Conservation (phyloP, 2,329 filamentous ascomycete genomes). For the Neonectria ditissima region DNA sequence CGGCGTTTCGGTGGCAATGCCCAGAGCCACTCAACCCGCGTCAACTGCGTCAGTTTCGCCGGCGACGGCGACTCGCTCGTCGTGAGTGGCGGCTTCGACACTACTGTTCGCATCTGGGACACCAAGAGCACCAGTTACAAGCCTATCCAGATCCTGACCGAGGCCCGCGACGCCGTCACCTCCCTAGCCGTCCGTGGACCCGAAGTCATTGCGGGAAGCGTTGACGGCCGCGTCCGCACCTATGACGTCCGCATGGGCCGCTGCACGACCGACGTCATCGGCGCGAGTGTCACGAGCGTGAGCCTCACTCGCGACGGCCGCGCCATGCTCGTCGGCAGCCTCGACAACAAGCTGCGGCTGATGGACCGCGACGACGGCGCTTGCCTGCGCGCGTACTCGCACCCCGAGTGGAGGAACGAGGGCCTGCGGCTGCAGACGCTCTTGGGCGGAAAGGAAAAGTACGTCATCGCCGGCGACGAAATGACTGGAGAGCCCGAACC, state of each 20-base stretch:
- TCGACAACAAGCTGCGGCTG: slow-evolving; percentile 82
- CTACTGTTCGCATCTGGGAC: slow-evolving; percentile 83
- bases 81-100: slow-evolving; percentile 79
- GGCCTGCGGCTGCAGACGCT: slow-evolving; percentile 80
- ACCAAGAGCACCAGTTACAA: slow-evolving; percentile 64
- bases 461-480: slow-evolving; percentile 86
- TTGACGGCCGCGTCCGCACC: slow-evolving; percentile 83
- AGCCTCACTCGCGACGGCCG: slow-evolving; percentile 77
- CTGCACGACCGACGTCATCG: slow-evolving; percentile 77
- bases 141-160: slow-evolving; percentile 78
- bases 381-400: slow-evolving; percentile 78
- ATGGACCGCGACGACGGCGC: slow-evolving; percentile 83
- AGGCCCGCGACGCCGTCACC: slow-evolving; percentile 78
- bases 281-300: slow-evolving; percentile 80
- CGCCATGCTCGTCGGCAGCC: slow-evolving; percentile 77
- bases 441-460: slow-evolving; percentile 80
- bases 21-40: slow-evolving; percentile 74
- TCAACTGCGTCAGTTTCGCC: slow-evolving; percentile 84
- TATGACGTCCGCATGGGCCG: slow-evolving; percentile 87
- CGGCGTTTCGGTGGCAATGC: slow-evolving; percentile 75
- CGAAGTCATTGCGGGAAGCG: slow-evolving; percentile 79
- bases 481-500: slow-evolving; percentile 49
- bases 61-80: slow-evolving; percentile 81
- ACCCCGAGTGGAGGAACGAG: slow-evolving; percentile 70
- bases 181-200: slow-evolving; percentile 60